Evolutionary conservation across 2,329 filamentous ascomycete genomes (phyloP).

Genomic region (Escovopsis sp.): DNA sequence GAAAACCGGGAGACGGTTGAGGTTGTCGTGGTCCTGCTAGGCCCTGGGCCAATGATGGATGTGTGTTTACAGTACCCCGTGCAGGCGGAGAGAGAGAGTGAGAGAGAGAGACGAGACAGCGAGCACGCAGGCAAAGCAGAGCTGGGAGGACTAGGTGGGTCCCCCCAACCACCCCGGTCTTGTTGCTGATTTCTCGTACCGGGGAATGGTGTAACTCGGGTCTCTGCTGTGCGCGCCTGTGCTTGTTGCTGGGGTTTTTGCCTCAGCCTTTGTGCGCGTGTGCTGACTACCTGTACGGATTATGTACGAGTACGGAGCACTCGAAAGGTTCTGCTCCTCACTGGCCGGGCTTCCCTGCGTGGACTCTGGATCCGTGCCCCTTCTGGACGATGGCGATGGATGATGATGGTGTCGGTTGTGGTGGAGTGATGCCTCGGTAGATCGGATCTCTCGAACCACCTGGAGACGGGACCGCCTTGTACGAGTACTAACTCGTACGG

Average conservation of each 20-base stretch:
- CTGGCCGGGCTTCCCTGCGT: too few species aligned
- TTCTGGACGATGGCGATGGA: too few species aligned
- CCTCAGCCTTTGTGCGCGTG: background rate
- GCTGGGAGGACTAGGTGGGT: slow-evolving; percentile 7
- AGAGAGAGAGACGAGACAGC: slow-evolving; percentile 7
- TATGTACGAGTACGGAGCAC: too few species aligned
- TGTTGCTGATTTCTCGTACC: background rate
- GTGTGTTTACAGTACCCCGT: slow-evolving; percentile 21
- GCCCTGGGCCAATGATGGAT: slow-evolving; percentile 16
- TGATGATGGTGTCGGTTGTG: too few species aligned
- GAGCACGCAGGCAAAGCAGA: slow-evolving; percentile 1
- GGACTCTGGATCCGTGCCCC: too few species aligned
- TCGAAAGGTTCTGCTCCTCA: too few species aligned
- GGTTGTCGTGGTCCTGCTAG: slow-evolving; percentile 10
- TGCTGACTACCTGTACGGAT: background rate
- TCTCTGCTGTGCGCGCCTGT: background rate
- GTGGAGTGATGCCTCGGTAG: too few species aligned
- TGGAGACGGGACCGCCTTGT: too few species aligned
- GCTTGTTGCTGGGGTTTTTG: background rate
- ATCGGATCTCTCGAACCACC: too few species aligned
- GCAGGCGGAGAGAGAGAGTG: too few species aligned
- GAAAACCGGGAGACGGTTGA: slow-evolving; percentile 12
- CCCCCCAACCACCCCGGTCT: slow-evolving; percentile 4
- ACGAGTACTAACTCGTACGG: too few species aligned
- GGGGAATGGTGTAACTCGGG: too few species aligned